Base-by-base conservation (phyloP, 495 filamentous ascomycete genomes). In the Aspergillus wentii region DNA sequence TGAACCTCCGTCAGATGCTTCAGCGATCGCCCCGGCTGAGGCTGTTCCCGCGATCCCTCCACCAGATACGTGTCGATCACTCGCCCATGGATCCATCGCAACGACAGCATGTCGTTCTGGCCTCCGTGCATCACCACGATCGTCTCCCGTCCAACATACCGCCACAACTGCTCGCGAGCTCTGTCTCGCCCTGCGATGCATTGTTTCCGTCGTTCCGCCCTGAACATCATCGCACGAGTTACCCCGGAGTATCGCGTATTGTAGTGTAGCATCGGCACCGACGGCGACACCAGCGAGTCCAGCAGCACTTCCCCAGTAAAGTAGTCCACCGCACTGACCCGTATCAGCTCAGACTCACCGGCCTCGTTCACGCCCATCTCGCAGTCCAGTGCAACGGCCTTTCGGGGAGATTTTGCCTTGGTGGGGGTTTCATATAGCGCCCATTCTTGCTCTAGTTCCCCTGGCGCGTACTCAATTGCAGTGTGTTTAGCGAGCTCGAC, bases 331-430 rank as follows among this genome's bases (percentile, higher is more conserved):
- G 58, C 49, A 15, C 56, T 61, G 1, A 77, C 7, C 0, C 58
- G 58, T 25, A 74, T 61, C 0, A 77, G 54, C 14, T 75, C 69
- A 1, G 28, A 14, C 0, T 61, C 54, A 1, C 57, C 50, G 8
- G 36, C 30, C 0, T 30, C 10, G 1, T 61, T 28, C 0, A 51
- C 51, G 3, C 68, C 69, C 64, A 72, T 74, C 41, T 75, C 71
- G 42, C 72, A 75, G 49, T 72, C 66, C n/a, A 76, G 45, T 5
- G 60, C 68, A 5, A 75, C 52, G 1, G 62, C 64, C 4, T 32
- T 44, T 0, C 51, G 48, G 2, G 28, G 21, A 8, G 17, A 30
- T 14, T 14, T 19, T 11, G 21, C 22, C 1, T 15, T 8, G 15
- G 15, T 3, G 10, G 38, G 40, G n/a, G 44, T 38, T 21, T 34